Evolutionary conservation across 371 early-diverging fungal species (phyloP), one percentile per base, ranked within the genome.

Genomic region (Mucor piriformis): DNA sequence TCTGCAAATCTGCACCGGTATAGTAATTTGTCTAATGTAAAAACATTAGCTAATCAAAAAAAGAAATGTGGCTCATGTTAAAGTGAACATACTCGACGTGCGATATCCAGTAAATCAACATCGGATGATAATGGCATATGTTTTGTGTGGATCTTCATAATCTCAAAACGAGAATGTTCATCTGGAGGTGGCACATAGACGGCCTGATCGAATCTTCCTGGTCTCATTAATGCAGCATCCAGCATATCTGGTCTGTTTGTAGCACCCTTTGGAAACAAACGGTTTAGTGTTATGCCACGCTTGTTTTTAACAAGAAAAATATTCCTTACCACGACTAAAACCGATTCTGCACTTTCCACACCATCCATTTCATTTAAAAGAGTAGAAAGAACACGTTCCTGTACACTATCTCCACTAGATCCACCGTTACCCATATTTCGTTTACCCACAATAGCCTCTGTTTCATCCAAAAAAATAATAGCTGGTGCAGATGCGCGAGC

Each of bases 191-290:
- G 93, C 15, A 95, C 94, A 74, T 97, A 95, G 3, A 99, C 76
- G 3, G 95, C 73, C 20, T 85, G 84, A 73, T 99, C 99, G 67
- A 99, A 96, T 57, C 99, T 82, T 2, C 99, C 99, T 0, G 99
- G 96, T 34, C 99, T 75, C 69, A 99, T 68, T 20, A 99, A 70
- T 6, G 99, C 99, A 15, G 91, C 89, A 69, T 96, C 99, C 43
- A 96, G 75, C 84, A 95, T 83, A 65, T 99, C 99, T 0, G 98
- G 96, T 44, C 99, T 88, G 72, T 99, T 99, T 0, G 99, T 99
- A 2, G 99, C 99, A 12, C 82, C 92, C 87, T 91, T 70, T 16
- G 51, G 38, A 54, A 69, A 37, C 5, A 12, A 29, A 40, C 11
- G 16, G 4, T 1, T 34, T 29, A 15, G 24, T 0, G 25, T 3